Evolutionary conservation across 495 filamentous ascomycete species (phyloP), one percentile per base, ranked within the genome.

Genomic region (Podospora anserina): DNA sequence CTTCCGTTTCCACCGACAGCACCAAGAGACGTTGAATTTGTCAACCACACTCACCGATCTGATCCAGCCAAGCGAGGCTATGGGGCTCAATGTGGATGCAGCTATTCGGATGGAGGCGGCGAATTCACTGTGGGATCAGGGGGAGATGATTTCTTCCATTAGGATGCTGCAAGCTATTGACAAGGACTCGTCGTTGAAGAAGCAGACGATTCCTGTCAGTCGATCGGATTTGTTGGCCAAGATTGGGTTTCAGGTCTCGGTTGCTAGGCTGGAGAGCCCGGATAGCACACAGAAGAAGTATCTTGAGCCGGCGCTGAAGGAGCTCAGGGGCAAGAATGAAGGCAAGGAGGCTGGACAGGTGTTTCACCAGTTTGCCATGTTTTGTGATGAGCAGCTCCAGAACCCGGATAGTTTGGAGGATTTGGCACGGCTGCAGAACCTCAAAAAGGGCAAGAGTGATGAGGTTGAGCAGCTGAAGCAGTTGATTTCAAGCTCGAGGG

Each of bases 51-150:
- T 97, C 28, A 91, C 86, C 2, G 86, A 89, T 60, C 83, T 97
- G 3, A 87, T 91, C n/a, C 70, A 82, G 30, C 82, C 88, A 4
- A 93, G 89, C 70, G 83, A 85, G 70, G 79, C 85, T 0, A 76
- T 91, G 62, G 92, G 90, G 0, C 79, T 97, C n/a, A 85, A 88
- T 69, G 87, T 97, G 61, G 88, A 90, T 68, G 91, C 88, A 4
- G 88, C 88, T 49, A 87, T 91, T 27, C 86, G 86, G 68, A 84
- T 92, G 58, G 95, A 98, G 76, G 85, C 89, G 23, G 93, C 95
- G 9, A 91, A 91, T 70, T 92, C 96, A 55, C 81, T 99, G 16
- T 99, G 95, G 95, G 93, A 94, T 65, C 91, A 96, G 75, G 94
- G 92, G 18, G 94, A 98, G 76, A 91, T 91, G 84, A 86, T 89